Percentiles rank a stretch among this genome's conserved stretches.
These are phyloP conservation scores for Houttuynia cordata DNA, from an alignment of 164 flowering plant species.

Conservation along the genomic window DNA sequence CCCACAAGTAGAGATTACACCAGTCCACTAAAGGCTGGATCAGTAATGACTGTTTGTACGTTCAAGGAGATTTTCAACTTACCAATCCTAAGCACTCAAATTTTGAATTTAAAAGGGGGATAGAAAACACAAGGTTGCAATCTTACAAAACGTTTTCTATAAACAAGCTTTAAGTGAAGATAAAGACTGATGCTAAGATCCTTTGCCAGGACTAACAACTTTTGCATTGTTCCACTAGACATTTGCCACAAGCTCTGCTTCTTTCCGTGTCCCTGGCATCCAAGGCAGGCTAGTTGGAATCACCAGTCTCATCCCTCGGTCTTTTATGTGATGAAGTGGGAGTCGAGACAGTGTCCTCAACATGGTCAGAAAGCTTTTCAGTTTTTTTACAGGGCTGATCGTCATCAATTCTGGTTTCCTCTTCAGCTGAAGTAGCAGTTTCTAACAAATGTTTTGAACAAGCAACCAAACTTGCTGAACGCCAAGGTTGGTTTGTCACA, in stretches of 20 bases:
- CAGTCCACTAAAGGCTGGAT: too few species aligned
- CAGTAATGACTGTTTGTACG: background rate
- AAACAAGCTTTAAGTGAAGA: background rate
- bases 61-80: background rate
- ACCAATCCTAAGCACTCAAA: background rate
- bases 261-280: background rate
- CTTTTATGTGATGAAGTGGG: background rate
- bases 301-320: background rate
- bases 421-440: background rate
- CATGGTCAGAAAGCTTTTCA: background rate
- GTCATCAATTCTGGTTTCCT: background rate
- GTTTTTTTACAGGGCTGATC: background rate
- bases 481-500: conserved; percentile 3
- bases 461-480: background rate
- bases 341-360: background rate
- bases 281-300: background rate
- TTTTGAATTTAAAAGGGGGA: background rate
- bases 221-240: too few species aligned
- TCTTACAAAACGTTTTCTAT: background rate
- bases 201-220: too few species aligned
- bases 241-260: background rate
- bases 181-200: background rate
- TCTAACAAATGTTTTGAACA: background rate
- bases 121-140: background rate
- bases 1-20: too few species aligned